Conservation (phyloP, 768 basidiomycete genomes). For the Russula vinacea region DNA sequence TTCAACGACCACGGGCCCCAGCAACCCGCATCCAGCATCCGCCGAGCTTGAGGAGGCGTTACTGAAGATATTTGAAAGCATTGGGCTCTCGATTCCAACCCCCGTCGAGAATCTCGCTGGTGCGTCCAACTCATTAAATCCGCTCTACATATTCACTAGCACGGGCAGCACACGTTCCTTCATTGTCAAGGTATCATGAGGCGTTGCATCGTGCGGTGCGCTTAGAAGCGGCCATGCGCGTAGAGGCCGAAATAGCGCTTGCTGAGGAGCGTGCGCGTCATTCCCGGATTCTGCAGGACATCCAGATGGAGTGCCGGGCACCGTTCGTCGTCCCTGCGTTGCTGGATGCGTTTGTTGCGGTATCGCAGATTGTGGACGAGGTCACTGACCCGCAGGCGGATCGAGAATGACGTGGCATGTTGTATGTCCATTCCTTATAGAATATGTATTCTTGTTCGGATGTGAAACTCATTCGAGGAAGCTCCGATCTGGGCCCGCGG, state of each 20-base stretch:
- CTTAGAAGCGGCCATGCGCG: constrained; percentile 1
- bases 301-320: constrained; percentile 30
- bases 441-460: not conserved
- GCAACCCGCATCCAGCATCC: not conserved
- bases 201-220: not conserved
- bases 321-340: constrained; percentile 38
- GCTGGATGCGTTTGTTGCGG: constrained; percentile 35
- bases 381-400: not conserved
- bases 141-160: constrained; percentile 3
- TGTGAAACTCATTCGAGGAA: not conserved
- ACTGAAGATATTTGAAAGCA: constrained; percentile 1
- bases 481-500: constrained; percentile 8
- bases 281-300: constrained; percentile 21
- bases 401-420: not conserved
- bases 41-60: constrained; percentile 13
- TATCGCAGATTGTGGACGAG: constrained; percentile 32
- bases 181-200: constrained; percentile 1
- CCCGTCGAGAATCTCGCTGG: constrained; percentile 4
- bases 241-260: constrained; percentile 14
- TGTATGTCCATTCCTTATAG: not conserved
- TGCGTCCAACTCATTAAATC: constrained; percentile 3
- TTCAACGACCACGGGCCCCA: not conserved
- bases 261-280: constrained; percentile 21
- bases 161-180: constrained; percentile 2
- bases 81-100: constrained; percentile 9